phyloP scores from a whole-genome alignment of 805 yeast species.

The Yarrowia yakushimensis region DNA sequence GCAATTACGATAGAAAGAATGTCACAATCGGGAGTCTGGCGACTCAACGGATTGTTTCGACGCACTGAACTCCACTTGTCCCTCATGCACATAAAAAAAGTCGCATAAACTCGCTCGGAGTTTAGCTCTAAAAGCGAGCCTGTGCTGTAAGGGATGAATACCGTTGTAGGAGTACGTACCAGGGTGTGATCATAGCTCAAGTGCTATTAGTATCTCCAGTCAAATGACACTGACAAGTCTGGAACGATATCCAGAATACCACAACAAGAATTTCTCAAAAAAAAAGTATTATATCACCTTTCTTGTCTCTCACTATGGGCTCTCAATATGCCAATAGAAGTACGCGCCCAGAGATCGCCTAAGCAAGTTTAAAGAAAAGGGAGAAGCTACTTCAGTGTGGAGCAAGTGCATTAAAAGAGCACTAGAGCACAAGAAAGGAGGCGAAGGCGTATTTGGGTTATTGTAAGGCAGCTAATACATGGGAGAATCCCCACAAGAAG shows the following conservation, averaged over 20 bases:
- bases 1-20: not conserved
- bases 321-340: not conserved
- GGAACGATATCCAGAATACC: too few species aligned
- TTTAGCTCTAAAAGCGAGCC: not conserved
- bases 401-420: not conserved
- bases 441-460: not conserved
- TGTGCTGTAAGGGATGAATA: not conserved
- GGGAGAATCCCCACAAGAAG: not conserved
- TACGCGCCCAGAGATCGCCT: not conserved
- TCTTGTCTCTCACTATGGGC: not conserved
- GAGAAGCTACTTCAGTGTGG: not conserved
- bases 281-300: not conserved
- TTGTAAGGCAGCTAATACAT: not conserved
- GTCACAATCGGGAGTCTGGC: not conserved
- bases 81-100: not conserved
- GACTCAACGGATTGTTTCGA: not conserved
- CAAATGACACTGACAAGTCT: too few species aligned
- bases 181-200: too few species aligned
- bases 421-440: not conserved
- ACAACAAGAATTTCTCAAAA: too few species aligned
- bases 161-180: too few species aligned
- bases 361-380: not conserved
- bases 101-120: not conserved
- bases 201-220: too few species aligned
- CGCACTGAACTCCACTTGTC: not conserved